phyloP scores from a whole-genome alignment of 1,139 yeast genomes.

The Trichomonascaceae sp. region DNA sequence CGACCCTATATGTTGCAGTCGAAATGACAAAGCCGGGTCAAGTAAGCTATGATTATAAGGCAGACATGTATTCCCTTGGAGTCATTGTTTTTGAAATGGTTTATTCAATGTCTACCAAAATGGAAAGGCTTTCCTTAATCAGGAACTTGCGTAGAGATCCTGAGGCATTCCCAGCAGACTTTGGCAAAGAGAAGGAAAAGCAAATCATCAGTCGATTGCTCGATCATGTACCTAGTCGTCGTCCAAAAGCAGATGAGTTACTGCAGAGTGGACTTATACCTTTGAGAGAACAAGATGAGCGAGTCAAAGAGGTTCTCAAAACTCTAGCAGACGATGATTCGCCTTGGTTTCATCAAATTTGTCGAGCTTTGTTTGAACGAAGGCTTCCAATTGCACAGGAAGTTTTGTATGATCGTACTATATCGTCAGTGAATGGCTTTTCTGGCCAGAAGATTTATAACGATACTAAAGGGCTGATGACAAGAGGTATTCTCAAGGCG shows the following conservation, averaged over 20 bases:
- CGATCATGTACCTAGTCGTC: slow-evolving; percentile 66
- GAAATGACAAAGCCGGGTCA: slow-evolving; percentile 38
- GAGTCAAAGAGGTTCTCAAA: slow-evolving; percentile 79
- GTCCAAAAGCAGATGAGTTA: slow-evolving; percentile 76
- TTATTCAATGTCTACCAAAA: slow-evolving; percentile 72
- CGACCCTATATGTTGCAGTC: slow-evolving; percentile 85
- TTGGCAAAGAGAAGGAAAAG: slow-evolving; percentile 53
- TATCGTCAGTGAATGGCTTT: slow-evolving; percentile 11
- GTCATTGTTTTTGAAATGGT: slow-evolving; percentile 94
- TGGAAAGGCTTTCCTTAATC: slow-evolving; percentile 80
- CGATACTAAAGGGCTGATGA: slow-evolving; percentile 20
- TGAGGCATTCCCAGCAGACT: slow-evolving; percentile 63
- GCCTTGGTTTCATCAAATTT: slow-evolving; percentile 89
- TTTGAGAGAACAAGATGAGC: slow-evolving; percentile 82
- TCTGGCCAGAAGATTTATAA: slow-evolving; percentile 10
- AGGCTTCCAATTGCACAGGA: slow-evolving; percentile 80
- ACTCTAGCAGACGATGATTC: slow-evolving; percentile 68
- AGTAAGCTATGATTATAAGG: slow-evolving; percentile 67
- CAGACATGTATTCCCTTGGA: slow-evolving; percentile 93
- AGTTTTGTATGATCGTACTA: slow-evolving; percentile 60
- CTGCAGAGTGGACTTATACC: slow-evolving; percentile 79
- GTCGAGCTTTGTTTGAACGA: slow-evolving; percentile 76
- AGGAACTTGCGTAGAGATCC: slow-evolving; percentile 53
- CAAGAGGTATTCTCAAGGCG: slow-evolving; percentile 43
- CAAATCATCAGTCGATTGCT: slow-evolving; percentile 59